Base-by-base conservation (phyloP, 495 filamentous ascomycete genomes). In the Tuber magnatum region DNA sequence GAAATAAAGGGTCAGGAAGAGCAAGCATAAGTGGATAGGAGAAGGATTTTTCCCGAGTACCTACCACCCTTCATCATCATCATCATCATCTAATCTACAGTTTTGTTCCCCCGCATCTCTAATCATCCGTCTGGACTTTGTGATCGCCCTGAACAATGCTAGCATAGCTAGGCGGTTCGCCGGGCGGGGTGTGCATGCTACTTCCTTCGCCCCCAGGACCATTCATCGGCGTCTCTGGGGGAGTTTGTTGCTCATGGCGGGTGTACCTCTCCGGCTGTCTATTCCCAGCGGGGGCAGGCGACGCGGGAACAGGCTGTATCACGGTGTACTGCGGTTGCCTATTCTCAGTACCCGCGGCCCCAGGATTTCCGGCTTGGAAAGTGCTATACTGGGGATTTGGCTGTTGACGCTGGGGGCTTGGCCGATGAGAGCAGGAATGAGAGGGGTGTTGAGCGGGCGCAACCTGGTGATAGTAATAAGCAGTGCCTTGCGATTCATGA, bases 101-200 rank as follows among this genome's bases (percentile, higher is more conserved):
- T 35, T 65, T 35, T 65, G 56, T 32, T 46, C 32, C 46, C 39
- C 24, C 14, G 68, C 44, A 39, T 35, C 78, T 70, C 74, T 88
- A 92, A 74, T 92, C 89, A 46, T 87, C 85, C 5, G 85, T 87
- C 88, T 97, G 94, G 56, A 97, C 85, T 87, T 97, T 97, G 82
- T 97, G 82, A 82, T 97, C 94, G 20, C 93, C 94, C 83, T 89
- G 90, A 48, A 96, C 91, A 48, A 93, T 93, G 85, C 95, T 92
- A 68, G 91, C 90, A 85, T 96, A 96, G 38, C 91, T 92, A 44
- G 93, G 93, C 69, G 93, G 92, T 35, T 87, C 85, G 24, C 80
- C 83, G 65, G 83, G 75, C 69, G 81, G 84, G 39, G 81, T 76
- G 38, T 83, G 80, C 32, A 20, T 18, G 40, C 74, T 82, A 72